These are phyloP conservation scores for Cladosporium sp. DNA, from an alignment of 2,329 filamentous ascomycete species.

Conservation along the genomic window DNA sequence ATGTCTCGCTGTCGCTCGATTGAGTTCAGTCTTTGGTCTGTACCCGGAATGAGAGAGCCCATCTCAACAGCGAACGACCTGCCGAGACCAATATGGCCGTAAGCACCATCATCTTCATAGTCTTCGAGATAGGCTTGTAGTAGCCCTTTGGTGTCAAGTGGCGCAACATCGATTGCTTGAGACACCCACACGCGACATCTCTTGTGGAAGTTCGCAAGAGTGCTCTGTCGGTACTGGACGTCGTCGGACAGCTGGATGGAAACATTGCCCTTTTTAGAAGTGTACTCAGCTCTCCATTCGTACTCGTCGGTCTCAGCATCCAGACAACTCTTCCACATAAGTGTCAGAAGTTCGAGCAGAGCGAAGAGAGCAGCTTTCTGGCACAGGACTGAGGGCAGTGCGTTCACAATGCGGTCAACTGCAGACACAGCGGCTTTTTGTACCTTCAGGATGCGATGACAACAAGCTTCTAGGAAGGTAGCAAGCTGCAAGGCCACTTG, in stretches of 20 bases:
- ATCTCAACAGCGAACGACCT: constrained; percentile 93
- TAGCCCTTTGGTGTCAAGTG: constrained; percentile 90
- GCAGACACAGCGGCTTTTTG: constrained; percentile 82
- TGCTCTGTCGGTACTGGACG: constrained; percentile 76
- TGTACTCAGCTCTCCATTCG: constrained; percentile 78
- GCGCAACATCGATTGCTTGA: constrained; percentile 77
- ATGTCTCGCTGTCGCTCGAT: constrained; percentile 73
- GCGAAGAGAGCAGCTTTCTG: constrained; percentile 89
- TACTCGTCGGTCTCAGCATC: constrained; percentile 95
- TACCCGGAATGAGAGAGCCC: constrained; percentile 80
- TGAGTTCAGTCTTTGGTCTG: constrained; percentile 80
- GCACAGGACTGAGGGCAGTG: constrained; percentile 86
- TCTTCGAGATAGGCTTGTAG: constrained; percentile 96
- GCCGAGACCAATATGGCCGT: constrained; percentile 88
- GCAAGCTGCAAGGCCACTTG: constrained; percentile 88
- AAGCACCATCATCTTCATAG: constrained; percentile 85
- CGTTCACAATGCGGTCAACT: constrained; percentile 80
- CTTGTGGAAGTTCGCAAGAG: constrained; percentile 73
- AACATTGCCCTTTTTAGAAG: constrained; percentile 74
- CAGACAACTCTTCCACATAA: constrained; percentile 94
- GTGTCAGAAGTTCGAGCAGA: constrained; percentile 82
- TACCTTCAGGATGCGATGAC: constrained; percentile 87
- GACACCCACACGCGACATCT: constrained; percentile 80
- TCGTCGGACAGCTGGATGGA: constrained; percentile 91
- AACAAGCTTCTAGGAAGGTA: constrained; percentile 81